These are phyloP conservation scores for Boletus vinaceobasis DNA, from an alignment of 768 basidiomycete genomes.

Conservation along the genomic window DNA sequence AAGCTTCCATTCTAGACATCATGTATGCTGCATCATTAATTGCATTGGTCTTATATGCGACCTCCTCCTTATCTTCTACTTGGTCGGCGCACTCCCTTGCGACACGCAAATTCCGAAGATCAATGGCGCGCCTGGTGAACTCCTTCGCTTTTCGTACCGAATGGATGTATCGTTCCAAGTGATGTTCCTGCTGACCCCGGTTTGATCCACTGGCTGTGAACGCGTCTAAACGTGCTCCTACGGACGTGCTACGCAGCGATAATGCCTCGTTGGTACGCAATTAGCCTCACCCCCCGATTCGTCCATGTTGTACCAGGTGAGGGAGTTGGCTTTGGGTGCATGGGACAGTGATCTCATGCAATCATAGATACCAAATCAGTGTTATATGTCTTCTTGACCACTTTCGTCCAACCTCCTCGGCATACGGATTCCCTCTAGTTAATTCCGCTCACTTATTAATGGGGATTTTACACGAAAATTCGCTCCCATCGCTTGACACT, in stretches of 20 bases:
- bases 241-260: neutral
- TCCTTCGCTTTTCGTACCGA: neutral
- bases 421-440: neutral
- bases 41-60: neutral
- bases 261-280: neutral
- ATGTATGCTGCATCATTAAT: constrained; percentile 6
- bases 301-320: neutral
- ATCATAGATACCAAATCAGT: too few relatives aligned
- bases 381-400: too few relatives aligned
- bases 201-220: neutral
- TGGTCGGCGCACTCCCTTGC: neutral
- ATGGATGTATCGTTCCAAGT: neutral
- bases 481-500: neutral
- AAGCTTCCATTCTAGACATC: constrained; percentile 59
- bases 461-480: neutral
- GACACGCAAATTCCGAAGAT: neutral
- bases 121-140: neutral
- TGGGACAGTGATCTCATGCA: too few relatives aligned
- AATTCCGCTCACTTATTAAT: too few relatives aligned
- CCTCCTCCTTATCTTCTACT: neutral
- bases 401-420: neutral
- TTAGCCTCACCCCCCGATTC: neutral
- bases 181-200: neutral
- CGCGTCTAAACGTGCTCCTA: neutral
- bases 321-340: neutral